Evolutionary conservation across 75 land plant genomes (phyloP), one percentile per base, ranked within the genome.

Genomic region (Sequoia sempervirens): DNA sequence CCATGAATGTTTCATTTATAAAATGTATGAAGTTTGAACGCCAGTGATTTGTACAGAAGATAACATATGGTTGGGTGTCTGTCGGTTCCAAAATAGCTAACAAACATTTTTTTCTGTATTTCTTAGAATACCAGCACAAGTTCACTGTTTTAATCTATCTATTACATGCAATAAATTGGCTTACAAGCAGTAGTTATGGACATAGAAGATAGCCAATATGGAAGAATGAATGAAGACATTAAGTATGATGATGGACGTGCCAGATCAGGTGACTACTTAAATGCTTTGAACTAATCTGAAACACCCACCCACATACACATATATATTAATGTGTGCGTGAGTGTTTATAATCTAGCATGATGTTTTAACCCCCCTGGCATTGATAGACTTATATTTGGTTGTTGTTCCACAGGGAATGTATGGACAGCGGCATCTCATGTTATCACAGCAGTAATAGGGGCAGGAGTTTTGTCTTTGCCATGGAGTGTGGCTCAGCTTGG

Each of bases 401-500:
- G 17, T 12, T 85, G 11, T 70, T 30, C 8, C 15, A 78, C 82
- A 89, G 92, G 91, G 45, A 86, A 68, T 38, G 58, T 87, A 30
- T 86, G 91, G 94, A 93, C 90, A 17, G 88, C 89, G 41, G 20
- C 85, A 26, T 85, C 92, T 30, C 91, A 93, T 79, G 91, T 92
- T 23, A 90, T 93, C 37, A 92, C 91, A 52, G 93, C 89, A 34
- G 95, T 94, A 1, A 92, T 94, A 43, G 94, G 94, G 5, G 82
- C 94, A 43, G 94, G 93, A 30, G 94, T 89, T 23, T 78, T 93
- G 45, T 91, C 92, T 43, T 83, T 93, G 80, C 89, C 95, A 53
- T 93, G 95, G 95, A 89, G 93, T 81, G 84, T 88, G 13, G 88
- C 95, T 7, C 91, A 93, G 86, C 45, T 91, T 40, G 92, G 91